Percentiles rank a stretch among this genome's conserved stretches.
Evolutionary conservation across 2,329 filamentous ascomycete genomes (phyloP).

Genomic region (Apiospora aurea): DNA sequence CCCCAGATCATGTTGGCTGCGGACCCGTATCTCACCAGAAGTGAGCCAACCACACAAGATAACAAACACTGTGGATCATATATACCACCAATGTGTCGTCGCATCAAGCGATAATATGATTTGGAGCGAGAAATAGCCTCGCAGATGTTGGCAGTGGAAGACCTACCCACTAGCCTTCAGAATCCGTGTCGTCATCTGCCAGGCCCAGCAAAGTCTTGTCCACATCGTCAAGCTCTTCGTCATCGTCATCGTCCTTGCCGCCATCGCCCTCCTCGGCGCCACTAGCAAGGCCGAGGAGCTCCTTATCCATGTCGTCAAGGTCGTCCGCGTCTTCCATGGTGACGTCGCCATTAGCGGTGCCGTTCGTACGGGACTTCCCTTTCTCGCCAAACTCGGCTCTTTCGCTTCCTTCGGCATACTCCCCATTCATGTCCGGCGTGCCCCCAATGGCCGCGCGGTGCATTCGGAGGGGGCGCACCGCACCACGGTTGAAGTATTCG

Average conservation of each 20-base stretch:
- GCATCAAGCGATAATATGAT: background rate
- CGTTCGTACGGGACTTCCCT: conserved; percentile 40
- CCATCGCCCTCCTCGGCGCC: conserved; percentile 52
- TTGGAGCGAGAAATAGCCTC: background rate
- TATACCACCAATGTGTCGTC: background rate
- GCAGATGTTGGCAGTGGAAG: background rate
- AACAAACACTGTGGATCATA: background rate
- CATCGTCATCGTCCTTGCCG: conserved; percentile 53
- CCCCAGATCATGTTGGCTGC: background rate
- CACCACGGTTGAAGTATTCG: background rate
- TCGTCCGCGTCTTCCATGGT: conserved; percentile 56
- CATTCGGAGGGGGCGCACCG: conserved; percentile 15
- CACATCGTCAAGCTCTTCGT: conserved; percentile 47
- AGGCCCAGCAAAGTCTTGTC: conserved; percentile 44
- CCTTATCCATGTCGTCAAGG: conserved; percentile 63
- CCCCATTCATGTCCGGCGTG: conserved; percentile 32
- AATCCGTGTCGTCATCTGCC: conserved; percentile 32
- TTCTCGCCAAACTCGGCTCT: conserved; percentile 42
- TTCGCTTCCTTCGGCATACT: conserved; percentile 39
- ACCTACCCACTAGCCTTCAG: background rate
- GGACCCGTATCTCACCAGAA: background rate
- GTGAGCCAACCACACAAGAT: background rate
- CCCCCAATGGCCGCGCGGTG: conserved; percentile 35
- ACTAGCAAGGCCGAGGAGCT: conserved; percentile 54
- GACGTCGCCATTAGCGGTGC: conserved; percentile 51